These are phyloP conservation scores for Collybia sordida DNA, from an alignment of 768 basidiomycete species.

Conservation along the genomic window DNA sequence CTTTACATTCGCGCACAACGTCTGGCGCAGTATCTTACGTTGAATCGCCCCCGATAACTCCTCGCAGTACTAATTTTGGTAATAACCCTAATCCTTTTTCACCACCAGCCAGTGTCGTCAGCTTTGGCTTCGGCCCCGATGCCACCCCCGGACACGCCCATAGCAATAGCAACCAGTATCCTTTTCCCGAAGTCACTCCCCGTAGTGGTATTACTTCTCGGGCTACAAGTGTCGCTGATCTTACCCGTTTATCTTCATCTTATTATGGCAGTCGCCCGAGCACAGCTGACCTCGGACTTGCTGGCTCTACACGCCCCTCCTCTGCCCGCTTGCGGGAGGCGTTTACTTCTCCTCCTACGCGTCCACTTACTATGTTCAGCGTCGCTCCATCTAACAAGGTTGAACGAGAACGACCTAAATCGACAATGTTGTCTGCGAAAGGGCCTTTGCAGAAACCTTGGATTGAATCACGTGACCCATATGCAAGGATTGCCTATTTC, in stretches of 20 bases:
- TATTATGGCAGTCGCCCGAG: conserved; percentile 35
- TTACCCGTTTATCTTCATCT: conserved; percentile 39
- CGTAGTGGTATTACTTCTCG: conserved; percentile 36
- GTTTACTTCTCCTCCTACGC: conserved; percentile 57
- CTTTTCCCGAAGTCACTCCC: conserved; percentile 33
- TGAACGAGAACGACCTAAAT: conserved; percentile 45
- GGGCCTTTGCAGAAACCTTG: conserved; percentile 60
- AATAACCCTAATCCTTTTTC: conserved; percentile 48
- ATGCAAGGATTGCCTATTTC: conserved; percentile 54
- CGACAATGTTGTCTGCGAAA: conserved; percentile 42
- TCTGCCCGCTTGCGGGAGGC: conserved; percentile 49
- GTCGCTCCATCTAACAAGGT: conserved; percentile 43
- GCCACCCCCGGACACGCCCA: conserved; percentile 25
- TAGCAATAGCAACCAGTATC: conserved; percentile 21
- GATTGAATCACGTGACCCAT: conserved; percentile 56
- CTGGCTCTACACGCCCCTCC: conserved; percentile 31
- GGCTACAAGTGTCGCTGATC: conserved; percentile 41
- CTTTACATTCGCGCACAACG: conserved; percentile 33
- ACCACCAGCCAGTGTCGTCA: conserved; percentile 46
- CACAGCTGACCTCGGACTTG: conserved; percentile 23
- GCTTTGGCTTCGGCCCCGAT: conserved; percentile 35
- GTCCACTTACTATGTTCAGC: conserved; percentile 57
- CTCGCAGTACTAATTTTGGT: conserved; percentile 36
- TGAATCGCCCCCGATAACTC: conserved; percentile 41
- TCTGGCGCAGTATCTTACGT: conserved; percentile 28